These are phyloP conservation scores for Funneliformis mosseae DNA, from an alignment of 192 early-diverging fungal species.

Conservation along the genomic window DNA sequence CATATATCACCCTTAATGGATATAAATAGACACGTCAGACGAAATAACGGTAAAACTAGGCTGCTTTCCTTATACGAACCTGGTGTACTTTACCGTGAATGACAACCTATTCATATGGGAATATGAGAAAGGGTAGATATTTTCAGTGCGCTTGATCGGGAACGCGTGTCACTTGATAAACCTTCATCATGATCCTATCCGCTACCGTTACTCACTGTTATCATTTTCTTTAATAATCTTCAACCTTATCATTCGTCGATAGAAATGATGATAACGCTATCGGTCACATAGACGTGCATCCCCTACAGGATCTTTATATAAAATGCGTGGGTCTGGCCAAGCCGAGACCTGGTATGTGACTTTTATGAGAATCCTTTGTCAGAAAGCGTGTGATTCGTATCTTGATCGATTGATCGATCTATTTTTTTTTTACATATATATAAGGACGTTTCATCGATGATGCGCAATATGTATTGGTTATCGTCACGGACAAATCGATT, in stretches of 20 bases:
- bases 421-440: neutral
- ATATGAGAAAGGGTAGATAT: conserved; percentile 19
- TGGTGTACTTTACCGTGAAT: conserved; percentile 8
- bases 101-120: conserved; percentile 26
- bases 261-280: conserved; percentile 16
- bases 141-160: neutral
- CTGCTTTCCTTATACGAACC: conserved; percentile 12
- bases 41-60: neutral
- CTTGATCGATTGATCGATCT: no score
- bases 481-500: conserved; percentile 10
- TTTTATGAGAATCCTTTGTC: neutral
- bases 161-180: neutral
- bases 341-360: neutral
- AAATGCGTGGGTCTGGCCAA: conserved; percentile 18
- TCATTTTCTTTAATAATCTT: neutral
- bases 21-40: neutral
- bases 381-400: no score
- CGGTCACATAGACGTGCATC: conserved; percentile 14
- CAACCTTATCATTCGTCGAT: neutral
- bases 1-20: neutral
- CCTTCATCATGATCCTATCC: neutral
- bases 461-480: conserved; percentile 22
- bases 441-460: conserved; percentile 14
- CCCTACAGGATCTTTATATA: neutral
- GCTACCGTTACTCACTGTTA: neutral